Conservation (phyloP, 1,284 basidiomycete species). For the Phylloboletellus chloephorus region DNA sequence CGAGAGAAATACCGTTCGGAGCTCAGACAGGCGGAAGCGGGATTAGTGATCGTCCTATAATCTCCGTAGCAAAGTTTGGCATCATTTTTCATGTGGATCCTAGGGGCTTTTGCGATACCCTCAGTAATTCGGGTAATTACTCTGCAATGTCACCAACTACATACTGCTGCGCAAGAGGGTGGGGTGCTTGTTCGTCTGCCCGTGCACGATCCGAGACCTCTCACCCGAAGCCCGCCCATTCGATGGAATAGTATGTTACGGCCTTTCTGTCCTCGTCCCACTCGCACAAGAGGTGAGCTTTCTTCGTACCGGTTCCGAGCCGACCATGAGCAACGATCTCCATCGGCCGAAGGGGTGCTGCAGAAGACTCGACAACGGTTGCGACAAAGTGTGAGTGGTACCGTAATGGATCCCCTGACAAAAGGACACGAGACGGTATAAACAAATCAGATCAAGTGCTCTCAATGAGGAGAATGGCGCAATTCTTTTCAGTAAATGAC, state of each 20-base stretch:
- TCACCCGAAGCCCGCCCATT: constrained; percentile 91
- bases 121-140: constrained; percentile 10
- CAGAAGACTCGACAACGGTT: constrained; percentile 67
- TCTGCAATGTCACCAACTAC: constrained; percentile 11
- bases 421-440: constrained; percentile 1
- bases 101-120: constrained; percentile 14
- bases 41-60: constrained; percentile 28
- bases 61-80: constrained; percentile 5
- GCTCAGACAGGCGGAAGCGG: constrained; percentile 36
- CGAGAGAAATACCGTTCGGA: constrained; percentile 24
- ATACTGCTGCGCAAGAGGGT: background rate
- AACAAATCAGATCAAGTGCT: constrained; percentile 5
- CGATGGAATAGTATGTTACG: constrained; percentile 77
- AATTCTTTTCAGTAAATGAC: background rate
- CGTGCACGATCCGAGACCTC: background rate
- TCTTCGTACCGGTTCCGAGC: constrained; percentile 96
- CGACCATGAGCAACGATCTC: constrained; percentile 94
- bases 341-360: constrained; percentile 68
- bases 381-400: constrained; percentile 97
- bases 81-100: constrained; percentile 14
- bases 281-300: constrained; percentile 86
- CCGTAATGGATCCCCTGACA: constrained; percentile 83
- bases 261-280: constrained; percentile 71
- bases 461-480: constrained; percentile 2
- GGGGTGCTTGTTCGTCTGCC: background rate